A percentile compares a stretch with the other conserved stretches of the same genome.
Conservation (phyloP, 768 basidiomycete genomes). For the Xanthoconium purpureum region DNA sequence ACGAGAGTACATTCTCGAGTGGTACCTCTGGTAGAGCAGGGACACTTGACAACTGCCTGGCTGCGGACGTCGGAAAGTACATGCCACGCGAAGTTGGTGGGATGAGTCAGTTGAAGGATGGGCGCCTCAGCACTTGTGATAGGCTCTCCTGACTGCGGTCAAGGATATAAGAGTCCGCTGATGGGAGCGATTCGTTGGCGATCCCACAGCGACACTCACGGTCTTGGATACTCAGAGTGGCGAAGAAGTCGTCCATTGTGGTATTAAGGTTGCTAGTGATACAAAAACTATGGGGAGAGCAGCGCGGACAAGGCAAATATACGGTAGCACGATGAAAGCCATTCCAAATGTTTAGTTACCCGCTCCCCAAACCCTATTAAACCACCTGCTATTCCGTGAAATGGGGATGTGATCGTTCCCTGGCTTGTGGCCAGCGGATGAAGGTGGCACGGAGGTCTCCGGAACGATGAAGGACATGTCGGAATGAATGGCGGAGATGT, state of each 20-base stretch:
- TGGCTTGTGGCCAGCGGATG: slow-evolving; percentile 15
- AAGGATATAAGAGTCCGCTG: background rate
- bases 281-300: slow-evolving; percentile 23
- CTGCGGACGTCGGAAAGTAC: slow-evolving; percentile 86
- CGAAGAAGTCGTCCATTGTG: slow-evolving; percentile 6
- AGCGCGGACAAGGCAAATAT: slow-evolving; percentile 16
- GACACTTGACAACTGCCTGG: slow-evolving; percentile 65
- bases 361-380: slow-evolving; percentile 25
- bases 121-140: background rate
- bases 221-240: slow-evolving; percentile 1
- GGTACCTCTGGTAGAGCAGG: slow-evolving; percentile 66
- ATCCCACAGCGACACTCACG: slow-evolving; percentile 1
- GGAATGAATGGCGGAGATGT: slow-evolving; percentile 34
- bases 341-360: slow-evolving; percentile 7
- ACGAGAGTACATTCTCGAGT: slow-evolving; percentile 53
- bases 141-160: too few species aligned
- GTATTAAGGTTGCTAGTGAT: slow-evolving; percentile 34
- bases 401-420: slow-evolving; percentile 10
- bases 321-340: slow-evolving; percentile 14
- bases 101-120: background rate
- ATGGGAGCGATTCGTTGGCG: slow-evolving; percentile 5
- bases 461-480: slow-evolving; percentile 30
- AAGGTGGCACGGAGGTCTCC: slow-evolving; percentile 17
- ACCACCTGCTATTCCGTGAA: slow-evolving; percentile 24
- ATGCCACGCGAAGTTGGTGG: slow-evolving; percentile 35